Percentiles rank a stretch among this genome's conserved stretches.
Evolutionary conservation across 73 alveolate species (phyloP).

Genomic region (Paramecium primaurelia): DNA sequence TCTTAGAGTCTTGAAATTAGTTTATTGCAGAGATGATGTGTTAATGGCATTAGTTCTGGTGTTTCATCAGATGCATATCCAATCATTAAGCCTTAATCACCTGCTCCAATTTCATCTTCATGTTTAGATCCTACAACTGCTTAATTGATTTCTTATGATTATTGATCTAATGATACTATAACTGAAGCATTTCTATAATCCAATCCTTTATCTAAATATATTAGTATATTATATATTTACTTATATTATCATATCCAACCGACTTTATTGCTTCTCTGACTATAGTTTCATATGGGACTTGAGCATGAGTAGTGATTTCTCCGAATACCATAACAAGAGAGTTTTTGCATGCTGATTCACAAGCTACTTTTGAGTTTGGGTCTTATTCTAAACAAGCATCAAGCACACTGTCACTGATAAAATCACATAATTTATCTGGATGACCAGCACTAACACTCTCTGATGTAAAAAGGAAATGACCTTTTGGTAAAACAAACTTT

Average conservation of each 20-base stretch:
- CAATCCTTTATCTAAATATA: slow-evolving; percentile 81
- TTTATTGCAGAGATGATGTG: slow-evolving; percentile 89
- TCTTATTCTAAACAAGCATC: slow-evolving; percentile 96
- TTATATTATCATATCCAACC: slow-evolving; percentile 93
- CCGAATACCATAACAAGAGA: slow-evolving; percentile 93
- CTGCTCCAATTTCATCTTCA: slow-evolving; percentile 97
- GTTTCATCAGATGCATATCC: slow-evolving; percentile 99
- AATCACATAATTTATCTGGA: slow-evolving; percentile 98
- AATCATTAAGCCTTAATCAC: slow-evolving; percentile 99
- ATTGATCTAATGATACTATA: slow-evolving; percentile 83
- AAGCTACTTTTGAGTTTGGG: slow-evolving; percentile 92
- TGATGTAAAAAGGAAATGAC: slow-evolving; percentile 92
- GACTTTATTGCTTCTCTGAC: slow-evolving; percentile 89
- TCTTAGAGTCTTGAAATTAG: slow-evolving; percentile 89
- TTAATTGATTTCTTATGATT: slow-evolving; percentile 88
- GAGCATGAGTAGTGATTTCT: slow-evolving; percentile 87
- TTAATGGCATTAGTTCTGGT: slow-evolving; percentile 91
- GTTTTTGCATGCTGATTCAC: slow-evolving; percentile 96
- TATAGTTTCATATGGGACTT: slow-evolving; percentile 82
- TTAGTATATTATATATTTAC: background rate
- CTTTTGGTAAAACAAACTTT: slow-evolving; percentile 58
- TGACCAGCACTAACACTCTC: slow-evolving; percentile 99
- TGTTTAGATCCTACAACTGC: slow-evolving; percentile 93
- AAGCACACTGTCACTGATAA: slow-evolving; percentile 91
- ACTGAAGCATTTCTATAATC: slow-evolving; percentile 88